Evolutionary conservation across 1,139 yeast species (phyloP).

Genomic region (Sugiyamaella xylanicola): DNA sequence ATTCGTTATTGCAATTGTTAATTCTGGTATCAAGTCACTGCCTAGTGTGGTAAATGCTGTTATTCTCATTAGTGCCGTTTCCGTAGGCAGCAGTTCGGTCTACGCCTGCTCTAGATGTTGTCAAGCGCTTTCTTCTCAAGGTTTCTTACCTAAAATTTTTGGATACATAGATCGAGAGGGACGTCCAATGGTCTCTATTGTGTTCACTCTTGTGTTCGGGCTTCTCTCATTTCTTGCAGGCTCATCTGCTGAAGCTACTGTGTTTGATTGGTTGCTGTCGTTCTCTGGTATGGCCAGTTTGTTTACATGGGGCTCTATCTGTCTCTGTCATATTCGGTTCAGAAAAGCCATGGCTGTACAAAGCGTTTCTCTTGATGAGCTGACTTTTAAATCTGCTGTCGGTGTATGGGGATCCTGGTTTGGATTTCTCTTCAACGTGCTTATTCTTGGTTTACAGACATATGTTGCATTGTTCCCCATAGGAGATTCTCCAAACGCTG

Average conservation of each 20-base stretch:
- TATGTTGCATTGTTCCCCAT: slow-evolving; percentile 76
- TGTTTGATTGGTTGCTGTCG: slow-evolving; percentile 79
- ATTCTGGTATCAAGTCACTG: slow-evolving; percentile 58
- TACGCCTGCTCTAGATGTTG: slow-evolving; percentile 80
- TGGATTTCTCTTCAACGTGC: slow-evolving; percentile 57
- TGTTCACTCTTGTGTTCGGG: slow-evolving; percentile 60
- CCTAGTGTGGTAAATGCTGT: slow-evolving; percentile 75
- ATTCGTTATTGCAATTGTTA: slow-evolving; percentile 65
- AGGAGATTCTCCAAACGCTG: slow-evolving; percentile 38
- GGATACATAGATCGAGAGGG: slow-evolving; percentile 74
- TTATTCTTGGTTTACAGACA: slow-evolving; percentile 72
- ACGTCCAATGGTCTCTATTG: slow-evolving; percentile 70
- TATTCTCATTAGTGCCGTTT: slow-evolving; percentile 64
- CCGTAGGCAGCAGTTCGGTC: slow-evolving; percentile 74
- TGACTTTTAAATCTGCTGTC: slow-evolving; percentile 68
- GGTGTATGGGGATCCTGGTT: slow-evolving; percentile 72
- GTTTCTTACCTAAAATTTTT: slow-evolving; percentile 70
- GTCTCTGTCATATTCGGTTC: slow-evolving; percentile 73
- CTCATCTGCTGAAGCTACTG: slow-evolving; percentile 62
- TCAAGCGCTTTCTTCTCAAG: slow-evolving; percentile 76
- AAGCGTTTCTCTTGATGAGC: slow-evolving; percentile 63
- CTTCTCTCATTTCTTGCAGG: slow-evolving; percentile 73
- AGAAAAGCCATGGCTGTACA: slow-evolving; percentile 69
- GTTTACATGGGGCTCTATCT: slow-evolving; percentile 78
- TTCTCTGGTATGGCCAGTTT: slow-evolving; percentile 77